Percentiles rank a stretch among this genome's conserved stretches.
Conservation (phyloP, 176 grass and related monocot species). For the Areca catechu region DNA sequence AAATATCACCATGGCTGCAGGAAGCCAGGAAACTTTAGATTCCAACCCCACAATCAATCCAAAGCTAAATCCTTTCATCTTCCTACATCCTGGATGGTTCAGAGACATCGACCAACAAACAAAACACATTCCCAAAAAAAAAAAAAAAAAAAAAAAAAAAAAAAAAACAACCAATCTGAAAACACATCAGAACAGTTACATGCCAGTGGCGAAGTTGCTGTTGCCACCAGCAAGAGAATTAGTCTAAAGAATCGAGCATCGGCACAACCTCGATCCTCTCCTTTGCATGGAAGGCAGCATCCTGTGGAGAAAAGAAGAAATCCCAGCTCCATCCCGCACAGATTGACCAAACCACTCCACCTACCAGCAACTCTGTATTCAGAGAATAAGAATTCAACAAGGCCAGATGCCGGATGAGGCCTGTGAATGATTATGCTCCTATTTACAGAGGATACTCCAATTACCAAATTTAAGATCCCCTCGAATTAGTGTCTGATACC, state of each 20-base stretch:
- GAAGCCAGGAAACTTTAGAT: background rate
- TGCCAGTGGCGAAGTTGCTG: background rate
- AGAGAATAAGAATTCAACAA: constrained; percentile 1
- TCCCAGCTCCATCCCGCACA: background rate
- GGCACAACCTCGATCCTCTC: background rate
- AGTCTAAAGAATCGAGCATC: background rate
- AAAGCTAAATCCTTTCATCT: background rate
- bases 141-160: too few relatives aligned
- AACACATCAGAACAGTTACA: background rate
- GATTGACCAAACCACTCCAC: constrained; percentile 1
- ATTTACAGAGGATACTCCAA: background rate
- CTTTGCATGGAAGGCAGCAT: constrained; percentile 2
- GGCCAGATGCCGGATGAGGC: background rate
- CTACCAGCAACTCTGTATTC: constrained; percentile 10
- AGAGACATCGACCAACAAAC: background rate
- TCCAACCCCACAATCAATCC: constrained; percentile 1
- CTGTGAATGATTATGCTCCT: constrained; percentile 1
- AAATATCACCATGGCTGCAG: constrained; percentile 1
- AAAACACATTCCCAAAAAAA: too few relatives aligned
- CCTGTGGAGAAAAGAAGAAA: background rate
- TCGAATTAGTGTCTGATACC: background rate
- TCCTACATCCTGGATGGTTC: background rate
- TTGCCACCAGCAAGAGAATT: background rate
- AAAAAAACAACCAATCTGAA: background rate
- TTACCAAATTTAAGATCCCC: background rate